These are phyloP conservation scores for Monilinia polystroma DNA, from an alignment of 2,329 filamentous ascomycete species.

Conservation along the genomic window DNA sequence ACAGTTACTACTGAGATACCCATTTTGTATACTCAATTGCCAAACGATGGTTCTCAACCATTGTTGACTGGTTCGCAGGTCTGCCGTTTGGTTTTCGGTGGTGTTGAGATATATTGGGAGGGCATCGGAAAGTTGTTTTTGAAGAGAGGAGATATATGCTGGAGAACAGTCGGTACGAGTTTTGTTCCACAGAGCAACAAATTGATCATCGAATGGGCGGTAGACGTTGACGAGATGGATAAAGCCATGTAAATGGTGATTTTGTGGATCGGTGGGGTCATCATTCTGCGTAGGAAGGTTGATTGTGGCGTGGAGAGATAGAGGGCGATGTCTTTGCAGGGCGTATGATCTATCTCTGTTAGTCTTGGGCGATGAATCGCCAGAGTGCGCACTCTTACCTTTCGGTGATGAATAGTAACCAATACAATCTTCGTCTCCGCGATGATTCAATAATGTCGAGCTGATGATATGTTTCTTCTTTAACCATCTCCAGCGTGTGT, in stretches of 20 bases:
- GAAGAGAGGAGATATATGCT: conserved; percentile 56
- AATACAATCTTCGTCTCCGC: conserved; percentile 66
- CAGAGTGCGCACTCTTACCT: conserved; percentile 48
- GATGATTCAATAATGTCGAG: conserved; percentile 60
- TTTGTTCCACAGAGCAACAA: conserved; percentile 67
- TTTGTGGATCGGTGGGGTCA: conserved; percentile 56
- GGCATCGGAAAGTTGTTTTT: conserved; percentile 61
- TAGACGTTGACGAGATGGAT: conserved; percentile 62
- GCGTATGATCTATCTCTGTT: conserved; percentile 59
- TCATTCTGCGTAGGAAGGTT: conserved; percentile 62
- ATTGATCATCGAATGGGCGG: conserved; percentile 63
- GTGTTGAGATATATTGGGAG: conserved; percentile 52
- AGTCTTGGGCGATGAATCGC: conserved; percentile 13
- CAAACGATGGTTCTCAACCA: conserved; percentile 65
- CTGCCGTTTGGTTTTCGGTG: conserved; percentile 53
- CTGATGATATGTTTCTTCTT: conserved; percentile 61
- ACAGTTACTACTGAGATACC: conserved; percentile 49
- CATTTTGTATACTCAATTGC: conserved; percentile 59
- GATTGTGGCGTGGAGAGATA: conserved; percentile 69
- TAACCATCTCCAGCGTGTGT: conserved; percentile 59
- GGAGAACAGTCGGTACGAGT: conserved; percentile 56
- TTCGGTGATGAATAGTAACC: conserved; percentile 71
- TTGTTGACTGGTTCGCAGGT: conserved; percentile 59
- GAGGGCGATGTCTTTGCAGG: conserved; percentile 65
- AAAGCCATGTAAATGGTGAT: conserved; percentile 55